Evolutionary conservation across 768 basidiomycete genomes (phyloP), one percentile per base, ranked within the genome.

Genomic region (Termitomyces sp.): DNA sequence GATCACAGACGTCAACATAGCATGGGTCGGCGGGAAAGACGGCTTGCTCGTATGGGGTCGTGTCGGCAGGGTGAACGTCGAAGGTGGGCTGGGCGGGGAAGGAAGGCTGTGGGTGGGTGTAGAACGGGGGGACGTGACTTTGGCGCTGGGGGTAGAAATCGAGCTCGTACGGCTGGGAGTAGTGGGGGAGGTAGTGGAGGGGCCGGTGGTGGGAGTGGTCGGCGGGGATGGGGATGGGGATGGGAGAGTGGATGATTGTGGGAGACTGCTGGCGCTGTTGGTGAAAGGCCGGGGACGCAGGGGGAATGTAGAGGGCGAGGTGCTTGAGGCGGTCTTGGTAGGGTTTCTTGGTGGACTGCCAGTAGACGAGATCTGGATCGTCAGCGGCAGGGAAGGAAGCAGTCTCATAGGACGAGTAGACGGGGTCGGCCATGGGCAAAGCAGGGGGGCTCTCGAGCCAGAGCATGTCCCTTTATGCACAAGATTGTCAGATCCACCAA

Each of bases 181-280:
- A 13, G 64, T 57, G 9, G 66, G 63, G n/a, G n/a, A 60, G 55
- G 13, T 63, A 64, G 39, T 58, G 61, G 36, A 63, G 60, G 22
- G 58, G n/a, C n/a, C n/a, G n/a, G n/a, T n/a, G n/a, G n/a, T n/a
- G n/a, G n/a, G n/a, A n/a, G n/a, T n/a, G n/a, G 34, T 66, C 61
- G 58, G 59, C 66, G 7, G 63, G 63, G 45, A 59, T 61, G 6
- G 57, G 63, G 20, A 62, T 63, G 33, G 71, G 68, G 33, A 65
- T 50, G 6, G 69, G 67, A 2, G 68, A 67, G 53, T 70, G 71
- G 20, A 70, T 67, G 47, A 64, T 58, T 13, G 61, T 37, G 12
- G 68, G 64, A 2, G 65, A 59, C 7, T 55, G 64, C 11, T 60
- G 59, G 31, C 60, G 60, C 36, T 63, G 65, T 46, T 65, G 66